Conservation (phyloP, 2,329 filamentous ascomycete species). For the Phaeosphaeria sp. region DNA sequence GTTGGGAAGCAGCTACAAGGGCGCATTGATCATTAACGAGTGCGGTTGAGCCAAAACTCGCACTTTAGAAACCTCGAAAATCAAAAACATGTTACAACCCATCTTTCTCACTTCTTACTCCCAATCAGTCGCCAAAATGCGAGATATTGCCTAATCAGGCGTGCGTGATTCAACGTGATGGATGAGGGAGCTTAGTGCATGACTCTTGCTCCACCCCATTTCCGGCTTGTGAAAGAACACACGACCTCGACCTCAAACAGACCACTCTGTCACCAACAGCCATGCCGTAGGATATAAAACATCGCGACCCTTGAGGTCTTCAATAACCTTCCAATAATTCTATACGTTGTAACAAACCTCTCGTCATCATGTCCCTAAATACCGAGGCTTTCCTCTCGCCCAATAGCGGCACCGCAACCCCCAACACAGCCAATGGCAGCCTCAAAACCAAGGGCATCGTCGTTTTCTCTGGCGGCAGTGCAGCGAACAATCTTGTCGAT, state of each 20-base stretch:
- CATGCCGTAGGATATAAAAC: constrained; percentile 29
- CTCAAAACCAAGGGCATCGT: constrained; percentile 66
- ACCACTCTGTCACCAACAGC: constrained; percentile 26
- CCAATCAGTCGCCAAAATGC: constrained; percentile 19
- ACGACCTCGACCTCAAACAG: constrained; percentile 16
- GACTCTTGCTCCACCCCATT: constrained; percentile 30
- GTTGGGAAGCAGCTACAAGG: constrained; percentile 6
- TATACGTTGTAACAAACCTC: not conserved
- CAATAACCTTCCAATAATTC: no score
- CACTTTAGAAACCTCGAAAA: constrained; percentile 40
- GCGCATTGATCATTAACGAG: constrained; percentile 27
- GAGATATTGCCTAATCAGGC: constrained; percentile 36
- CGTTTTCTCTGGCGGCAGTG: constrained; percentile 90
- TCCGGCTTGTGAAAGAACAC: constrained; percentile 18
- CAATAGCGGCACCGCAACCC: constrained; percentile 21
- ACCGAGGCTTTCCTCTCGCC: constrained; percentile 24
- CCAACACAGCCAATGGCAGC: constrained; percentile 30
- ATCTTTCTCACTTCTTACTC: not conserved
- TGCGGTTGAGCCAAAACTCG: constrained; percentile 39
- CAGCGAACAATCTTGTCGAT: constrained; percentile 93
- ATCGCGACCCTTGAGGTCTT: constrained; percentile 23
- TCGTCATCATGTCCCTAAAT: constrained; percentile 23
- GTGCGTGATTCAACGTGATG: constrained; percentile 11
- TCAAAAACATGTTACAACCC: constrained; percentile 14
- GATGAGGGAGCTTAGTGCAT: constrained; percentile 30